Base-by-base conservation (phyloP, 2,329 filamentous ascomycete genomes). In the Talaromyces sp. region DNA sequence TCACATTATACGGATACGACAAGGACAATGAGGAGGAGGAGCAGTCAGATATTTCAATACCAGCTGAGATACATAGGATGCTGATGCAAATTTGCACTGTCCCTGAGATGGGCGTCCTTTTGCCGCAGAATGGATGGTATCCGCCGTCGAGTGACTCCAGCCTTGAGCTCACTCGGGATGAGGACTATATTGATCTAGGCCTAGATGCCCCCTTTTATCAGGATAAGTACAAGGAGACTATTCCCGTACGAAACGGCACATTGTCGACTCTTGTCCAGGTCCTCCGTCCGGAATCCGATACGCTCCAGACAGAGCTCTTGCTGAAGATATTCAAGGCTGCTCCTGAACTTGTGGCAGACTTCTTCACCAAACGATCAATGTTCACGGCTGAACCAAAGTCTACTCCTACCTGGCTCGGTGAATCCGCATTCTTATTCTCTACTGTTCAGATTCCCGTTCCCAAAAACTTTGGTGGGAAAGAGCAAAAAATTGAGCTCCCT, bases 361-460 rank as follows among this genome's bases (percentile, higher is more conserved):
- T 95, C 71, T 97, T 96, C 68, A 80, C 85, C 43, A 86, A 84
- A 69, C 92, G 91, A 68, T 86, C 83, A 60, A 84, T 87, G 56
- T 94, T 97, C 66, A 84, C 87, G 0, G 91, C 96, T 62, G 92
- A 97, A 41, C 92, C 94, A 0, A 97, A 96, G 69, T 80, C 95
- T 5, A 94, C 91, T 2, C 87, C 91, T 45, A 94, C 91, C 0
- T 99, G 94, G 94, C 89, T 97, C 64, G 92, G 93, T 41, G 96
- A 95, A 69, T 91, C 91, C 0, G 86, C 91, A 0, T 90, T 97
- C 62, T 76, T 99, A 5, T 96, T 95, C 72, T 89, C 88, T 61
- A 84, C 87, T 1, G 85, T 97, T 46, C 83, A 87, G 58, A 77
- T 95, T 36, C 84, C 87, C 1, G 78, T 96, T 2, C 92, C 92